phyloP scores from a whole-genome alignment of 257 asterid genomes.

The Echium plantagineum region DNA sequence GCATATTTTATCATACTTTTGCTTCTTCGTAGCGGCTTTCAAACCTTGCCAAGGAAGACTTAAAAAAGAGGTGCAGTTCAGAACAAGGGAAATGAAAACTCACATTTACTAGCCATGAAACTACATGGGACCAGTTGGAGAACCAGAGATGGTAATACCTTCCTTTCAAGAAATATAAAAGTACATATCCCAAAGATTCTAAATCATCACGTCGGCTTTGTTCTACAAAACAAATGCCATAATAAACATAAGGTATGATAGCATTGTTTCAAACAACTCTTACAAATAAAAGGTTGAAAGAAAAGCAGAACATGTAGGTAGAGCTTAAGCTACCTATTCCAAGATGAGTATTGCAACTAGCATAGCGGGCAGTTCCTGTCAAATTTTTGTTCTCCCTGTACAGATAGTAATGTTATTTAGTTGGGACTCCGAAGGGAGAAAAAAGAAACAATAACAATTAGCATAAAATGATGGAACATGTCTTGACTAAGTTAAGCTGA shows the following conservation, averaged over 20 bases:
- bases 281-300: neutral
- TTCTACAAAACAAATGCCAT: constrained; percentile 37
- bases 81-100: neutral
- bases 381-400: constrained; percentile 86
- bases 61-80: constrained; percentile 16
- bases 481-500: neutral
- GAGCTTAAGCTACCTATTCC: constrained; percentile 58
- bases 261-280: neutral
- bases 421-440: too few species aligned
- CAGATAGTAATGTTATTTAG: constrained; percentile 11
- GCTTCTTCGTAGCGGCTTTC: constrained; percentile 97
- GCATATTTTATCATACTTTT: constrained; percentile 90
- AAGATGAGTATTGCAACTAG: constrained; percentile 95
- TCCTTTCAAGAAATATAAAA: constrained; percentile 89
- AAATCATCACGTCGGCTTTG: constrained; percentile 95
- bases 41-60: constrained; percentile 99
- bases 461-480: neutral
- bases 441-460: constrained; percentile 4
- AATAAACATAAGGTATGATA: neutral
- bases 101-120: neutral
- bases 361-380: constrained; percentile 98
- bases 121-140: neutral
- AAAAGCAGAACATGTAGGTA: constrained; percentile 6
- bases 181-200: constrained; percentile 94
- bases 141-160: constrained; percentile 33